A percentile compares a stretch with the other conserved stretches of the same genome.
These are phyloP conservation scores for Russula vinacea DNA, from an alignment of 768 basidiomycete genomes.

Conservation along the genomic window DNA sequence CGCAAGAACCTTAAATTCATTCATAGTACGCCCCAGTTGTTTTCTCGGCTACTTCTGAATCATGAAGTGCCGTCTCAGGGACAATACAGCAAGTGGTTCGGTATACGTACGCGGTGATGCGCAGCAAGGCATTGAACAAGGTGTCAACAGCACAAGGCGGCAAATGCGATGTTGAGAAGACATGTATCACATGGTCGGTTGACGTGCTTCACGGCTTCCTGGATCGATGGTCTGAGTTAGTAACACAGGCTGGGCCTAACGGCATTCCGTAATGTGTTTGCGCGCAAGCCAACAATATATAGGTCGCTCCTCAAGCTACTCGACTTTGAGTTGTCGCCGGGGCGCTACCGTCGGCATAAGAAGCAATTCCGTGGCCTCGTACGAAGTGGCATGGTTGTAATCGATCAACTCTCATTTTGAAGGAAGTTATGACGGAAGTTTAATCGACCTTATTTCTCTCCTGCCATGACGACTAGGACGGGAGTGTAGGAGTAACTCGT, in stretches of 20 bases:
- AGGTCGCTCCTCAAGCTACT: constrained; percentile 47
- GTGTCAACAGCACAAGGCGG: constrained; percentile 42
- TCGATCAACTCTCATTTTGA: constrained; percentile 33
- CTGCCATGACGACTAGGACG: too few relatives aligned
- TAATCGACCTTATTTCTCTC: too few relatives aligned
- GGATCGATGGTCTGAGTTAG: background rate
- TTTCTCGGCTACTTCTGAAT: background rate
- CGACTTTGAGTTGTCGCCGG: constrained; percentile 48
- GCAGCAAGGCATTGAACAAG: constrained; percentile 44
- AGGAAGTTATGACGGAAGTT: background rate
- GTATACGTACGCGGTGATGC: constrained; percentile 53
- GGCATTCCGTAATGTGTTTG: constrained; percentile 70
- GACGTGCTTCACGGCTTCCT: background rate
- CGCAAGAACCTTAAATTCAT: constrained; percentile 50
- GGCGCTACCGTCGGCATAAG: constrained; percentile 44
- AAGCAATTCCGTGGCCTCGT: constrained; percentile 49
- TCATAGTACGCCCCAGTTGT: constrained; percentile 43
- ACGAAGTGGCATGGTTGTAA: constrained; percentile 42
- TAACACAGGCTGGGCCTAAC: constrained; percentile 68
- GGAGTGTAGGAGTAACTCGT: too few relatives aligned
- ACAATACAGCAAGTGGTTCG: constrained; percentile 59
- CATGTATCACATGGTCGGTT: constrained; percentile 60
- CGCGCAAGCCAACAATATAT: constrained; percentile 52
- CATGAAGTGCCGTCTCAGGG: constrained; percentile 40
- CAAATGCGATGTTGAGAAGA: constrained; percentile 47